Percentiles rank a stretch among this genome's conserved stretches.
phyloP scores from a whole-genome alignment of 176 grass and related monocot genomes.

The Raddia distichophylla region DNA sequence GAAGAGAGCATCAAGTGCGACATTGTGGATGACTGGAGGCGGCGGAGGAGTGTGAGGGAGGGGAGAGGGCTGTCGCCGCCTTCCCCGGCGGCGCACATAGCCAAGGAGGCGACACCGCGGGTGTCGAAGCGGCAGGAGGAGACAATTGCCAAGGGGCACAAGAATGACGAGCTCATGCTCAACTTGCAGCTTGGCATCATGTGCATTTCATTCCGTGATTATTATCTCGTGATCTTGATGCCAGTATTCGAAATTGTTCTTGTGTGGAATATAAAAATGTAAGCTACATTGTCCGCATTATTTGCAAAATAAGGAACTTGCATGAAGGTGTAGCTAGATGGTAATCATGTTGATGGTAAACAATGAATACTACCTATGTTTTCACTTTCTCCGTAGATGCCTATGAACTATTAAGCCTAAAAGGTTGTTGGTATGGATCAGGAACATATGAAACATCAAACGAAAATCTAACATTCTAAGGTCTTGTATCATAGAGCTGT shows the following conservation, averaged over 20 bases:
- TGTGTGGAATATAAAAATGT: conserved; percentile 9
- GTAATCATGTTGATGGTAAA: background rate
- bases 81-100: background rate
- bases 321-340: background rate
- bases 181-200: conserved; percentile 96
- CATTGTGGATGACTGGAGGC: conserved; percentile 48
- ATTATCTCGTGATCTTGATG: background rate
- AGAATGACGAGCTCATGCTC: conserved; percentile 98
- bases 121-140: conserved; percentile 60
- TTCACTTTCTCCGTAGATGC: background rate
- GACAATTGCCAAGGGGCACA: conserved; percentile 87
- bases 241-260: background rate
- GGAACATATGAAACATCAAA: background rate
- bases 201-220: conserved; percentile 38
- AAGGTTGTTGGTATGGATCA: background rate
- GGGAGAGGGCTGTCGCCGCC: conserved; percentile 38
- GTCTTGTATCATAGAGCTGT: background rate
- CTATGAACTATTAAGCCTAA: background rate
- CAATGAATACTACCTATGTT: background rate
- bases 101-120: conserved; percentile 28
- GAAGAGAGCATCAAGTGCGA: conserved; percentile 52
- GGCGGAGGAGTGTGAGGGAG: conserved; percentile 44
- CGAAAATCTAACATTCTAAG: background rate
- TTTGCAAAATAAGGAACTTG: background rate
- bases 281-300: background rate